These are phyloP conservation scores for Chrysanthemum lavandulifolium DNA, from an alignment of 129 eudicot genomes.

Conservation along the genomic window DNA sequence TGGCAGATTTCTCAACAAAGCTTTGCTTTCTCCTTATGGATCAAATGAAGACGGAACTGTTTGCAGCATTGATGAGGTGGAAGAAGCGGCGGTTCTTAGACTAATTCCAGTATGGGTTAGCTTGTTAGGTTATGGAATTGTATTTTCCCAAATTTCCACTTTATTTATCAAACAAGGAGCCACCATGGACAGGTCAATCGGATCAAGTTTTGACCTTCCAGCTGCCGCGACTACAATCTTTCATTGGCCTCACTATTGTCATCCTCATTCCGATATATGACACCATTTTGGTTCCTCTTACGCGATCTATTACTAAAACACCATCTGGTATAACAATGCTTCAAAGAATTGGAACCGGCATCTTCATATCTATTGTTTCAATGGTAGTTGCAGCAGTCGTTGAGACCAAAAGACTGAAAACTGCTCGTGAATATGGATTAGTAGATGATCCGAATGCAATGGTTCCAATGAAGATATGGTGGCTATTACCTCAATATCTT, in stretches of 20 bases:
- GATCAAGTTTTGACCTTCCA: conserved; percentile 42
- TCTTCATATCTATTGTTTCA: conserved; percentile 38
- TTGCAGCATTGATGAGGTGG: conserved; percentile 38
- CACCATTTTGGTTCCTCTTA: conserved; percentile 50
- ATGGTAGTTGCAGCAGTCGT: conserved; percentile 43
- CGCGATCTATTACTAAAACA: conserved; percentile 35
- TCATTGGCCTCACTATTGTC: conserved; percentile 34
- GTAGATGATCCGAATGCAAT: conserved; percentile 29
- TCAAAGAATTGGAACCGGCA: conserved; percentile 45
- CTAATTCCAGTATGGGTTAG: conserved; percentile 58
- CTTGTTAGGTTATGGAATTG: conserved; percentile 45
- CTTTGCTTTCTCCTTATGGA: conserved; percentile 25
- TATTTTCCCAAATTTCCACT: conserved; percentile 50
- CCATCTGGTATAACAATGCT: conserved; percentile 64
- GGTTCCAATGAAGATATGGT: conserved; percentile 36
- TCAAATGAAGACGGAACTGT: conserved; percentile 24
- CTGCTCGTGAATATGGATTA: conserved; percentile 27
- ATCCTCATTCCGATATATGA: conserved; percentile 61
- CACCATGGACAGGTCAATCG: conserved; percentile 58
- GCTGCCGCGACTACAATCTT: conserved; percentile 61
- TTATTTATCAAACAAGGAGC: conserved; percentile 68
- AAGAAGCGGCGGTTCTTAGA: conserved; percentile 48
- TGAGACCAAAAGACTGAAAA: conserved; percentile 50
- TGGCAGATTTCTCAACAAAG: conserved; percentile 52
- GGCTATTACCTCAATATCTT: conserved; percentile 60